Evolutionary conservation across 306 rosid genomes (phyloP), one percentile per base, ranked within the genome.

Genomic region (Boehmeria nivea): DNA sequence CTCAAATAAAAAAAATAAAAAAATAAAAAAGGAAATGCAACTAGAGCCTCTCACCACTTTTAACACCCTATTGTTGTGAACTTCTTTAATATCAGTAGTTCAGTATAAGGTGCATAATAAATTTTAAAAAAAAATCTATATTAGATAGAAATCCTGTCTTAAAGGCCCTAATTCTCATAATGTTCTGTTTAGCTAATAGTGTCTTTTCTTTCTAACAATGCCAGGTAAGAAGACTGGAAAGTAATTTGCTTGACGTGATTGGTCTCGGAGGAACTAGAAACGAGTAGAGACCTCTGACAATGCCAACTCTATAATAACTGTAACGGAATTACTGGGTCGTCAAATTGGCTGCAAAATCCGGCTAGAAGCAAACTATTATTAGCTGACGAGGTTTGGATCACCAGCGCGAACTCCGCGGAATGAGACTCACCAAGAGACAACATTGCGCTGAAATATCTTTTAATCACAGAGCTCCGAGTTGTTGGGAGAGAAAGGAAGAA

Each of bases 211-310:
- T n/a, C n/a, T n/a, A n/a, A 28, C 3, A 56, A 58, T 54, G 70
- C 74, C 81, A 87, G 93, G 81, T 43, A 83, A 79, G 64, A 87
- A 63, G 80, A 64, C 48, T 36, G 83, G 78, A 59, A 81, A 72
- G 67, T 65, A 71, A 45, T 50, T 42, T 54, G 43, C 40, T 60
- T 61, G 54, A 66, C 39, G 40, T 39, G 48, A 18, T 33, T 40
- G 45, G 23, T 51, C 45, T 64, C 39, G 51, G 55, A 64, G 57
- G 47, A 43, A 67, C 43, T 33, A 42, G 25, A 34, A 25, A 61
- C 65, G 64, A 31, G 12, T 36, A 60, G 38, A 52, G 50, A 19
- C 43, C 51, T 60, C 51, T 22, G 38, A 42, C 25, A 60, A 39
- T 59, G 58, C 60, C 37, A 60, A 28, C 65, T 45, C 58, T 48